Conservation (phyloP, 129 eudicot species). For the Helianthus annuus region DNA sequence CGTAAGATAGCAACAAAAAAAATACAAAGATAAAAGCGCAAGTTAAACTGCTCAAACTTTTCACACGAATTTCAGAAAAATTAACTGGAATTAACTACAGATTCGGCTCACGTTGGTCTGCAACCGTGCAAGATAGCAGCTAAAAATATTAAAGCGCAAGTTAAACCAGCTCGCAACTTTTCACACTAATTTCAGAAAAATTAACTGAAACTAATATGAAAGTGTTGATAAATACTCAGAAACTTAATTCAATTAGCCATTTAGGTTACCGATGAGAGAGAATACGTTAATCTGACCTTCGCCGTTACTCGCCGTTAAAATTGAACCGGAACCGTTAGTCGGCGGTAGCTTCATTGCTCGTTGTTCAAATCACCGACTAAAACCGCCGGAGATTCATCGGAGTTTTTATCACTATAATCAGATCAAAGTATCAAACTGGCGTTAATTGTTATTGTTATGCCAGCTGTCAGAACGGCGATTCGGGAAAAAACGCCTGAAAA, state of each 20-base stretch:
- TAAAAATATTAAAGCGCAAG: too few relatives aligned
- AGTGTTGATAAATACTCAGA: neutral
- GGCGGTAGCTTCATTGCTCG: conserved; percentile 54
- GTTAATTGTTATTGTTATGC: neutral
- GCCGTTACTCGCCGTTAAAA: conserved; percentile 39
- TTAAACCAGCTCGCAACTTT: too few relatives aligned
- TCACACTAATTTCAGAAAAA: too few relatives aligned
- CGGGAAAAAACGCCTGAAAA: conserved; percentile 26
- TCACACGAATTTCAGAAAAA: too few relatives aligned
- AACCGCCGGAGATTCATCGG: conserved; percentile 39
- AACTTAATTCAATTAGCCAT: neutral
- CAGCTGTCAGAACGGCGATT: neutral
- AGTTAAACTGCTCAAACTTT: too few relatives aligned
- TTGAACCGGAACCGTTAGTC: conserved; percentile 51
- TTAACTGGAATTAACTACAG: too few relatives aligned
- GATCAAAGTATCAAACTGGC: neutral
- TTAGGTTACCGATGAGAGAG: conserved; percentile 18
- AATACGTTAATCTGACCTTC: conserved; percentile 54
- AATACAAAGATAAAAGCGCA: too few relatives aligned
- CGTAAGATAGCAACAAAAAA: too few relatives aligned
- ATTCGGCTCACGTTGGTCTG: too few relatives aligned
- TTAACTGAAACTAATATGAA: neutral
- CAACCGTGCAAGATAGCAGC: too few relatives aligned
- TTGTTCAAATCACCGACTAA: conserved; percentile 16
- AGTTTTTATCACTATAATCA: neutral